A percentile compares a stretch with the other conserved stretches of the same genome.
Conservation (phyloP, 805 yeast genomes). For the Kazachstania martiniae region DNA sequence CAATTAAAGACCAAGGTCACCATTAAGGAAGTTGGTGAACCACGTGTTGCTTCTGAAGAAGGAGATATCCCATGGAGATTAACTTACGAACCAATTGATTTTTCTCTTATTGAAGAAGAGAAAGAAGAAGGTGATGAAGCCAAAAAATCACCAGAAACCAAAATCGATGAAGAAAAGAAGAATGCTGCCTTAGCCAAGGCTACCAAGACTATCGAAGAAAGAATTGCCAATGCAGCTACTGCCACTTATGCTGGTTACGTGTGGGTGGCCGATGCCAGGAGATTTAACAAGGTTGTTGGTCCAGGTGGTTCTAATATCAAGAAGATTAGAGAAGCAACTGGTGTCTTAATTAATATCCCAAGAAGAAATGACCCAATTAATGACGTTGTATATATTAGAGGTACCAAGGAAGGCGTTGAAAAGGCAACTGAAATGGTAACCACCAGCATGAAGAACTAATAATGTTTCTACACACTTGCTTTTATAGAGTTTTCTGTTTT, state of each 20-base stretch:
- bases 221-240: constrained; percentile 36
- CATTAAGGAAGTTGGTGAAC: constrained; percentile 27
- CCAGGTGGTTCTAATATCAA: constrained; percentile 62
- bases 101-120: constrained; percentile 18
- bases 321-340: constrained; percentile 46
- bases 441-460: constrained; percentile 16
- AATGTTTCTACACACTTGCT: background rate
- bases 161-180: constrained; percentile 30
- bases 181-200: constrained; percentile 34
- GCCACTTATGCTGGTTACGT: constrained; percentile 50
- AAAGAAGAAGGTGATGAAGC: constrained; percentile 38
- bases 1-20: constrained; percentile 37
- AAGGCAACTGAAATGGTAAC: constrained; percentile 35
- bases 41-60: constrained; percentile 16
- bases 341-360: constrained; percentile 54
- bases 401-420: constrained; percentile 44
- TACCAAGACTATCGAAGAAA: constrained; percentile 33
- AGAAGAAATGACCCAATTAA: constrained; percentile 40
- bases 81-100: constrained; percentile 29
- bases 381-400: constrained; percentile 49
- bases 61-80: constrained; percentile 57
- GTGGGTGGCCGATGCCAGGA: constrained; percentile 41
- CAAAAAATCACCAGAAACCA: constrained; percentile 26
- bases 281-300: constrained; percentile 61
- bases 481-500: background rate